Base-by-base conservation (phyloP, 345 rosid genomes). In the Boechera retrofracta region DNA sequence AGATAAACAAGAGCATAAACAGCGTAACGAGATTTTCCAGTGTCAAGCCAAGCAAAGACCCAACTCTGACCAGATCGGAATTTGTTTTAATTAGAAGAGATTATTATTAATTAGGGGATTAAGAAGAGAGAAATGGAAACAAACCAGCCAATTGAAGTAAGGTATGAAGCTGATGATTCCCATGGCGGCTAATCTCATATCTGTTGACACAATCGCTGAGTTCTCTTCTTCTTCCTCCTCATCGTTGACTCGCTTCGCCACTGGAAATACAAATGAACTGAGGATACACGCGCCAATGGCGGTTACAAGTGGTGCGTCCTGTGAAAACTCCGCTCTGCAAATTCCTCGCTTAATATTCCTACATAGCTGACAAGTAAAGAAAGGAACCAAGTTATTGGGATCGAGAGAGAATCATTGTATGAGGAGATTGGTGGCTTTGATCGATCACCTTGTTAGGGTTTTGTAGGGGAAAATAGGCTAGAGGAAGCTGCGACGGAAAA, bases 41-140 rank as follows among this genome's bases (percentile, higher is more conserved):
- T 89, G 77, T 95, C 99, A 79, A 92, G 94, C 96, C 98, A 92
- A 13, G 99, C 99, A 76, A 95, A 95, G 16, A 95, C 87, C 99
- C 99, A 95, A 80, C 98, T 84, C 99, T 95, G 72, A 36, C 13
- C 49, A 32, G 0, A 18, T 16, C 4, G 0, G 24, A 15, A 0
- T 28, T 12, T 12, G 29, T 53, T 41, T 45, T 3, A 15, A 64
- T 12, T 24, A 18, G 0, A 53, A 7, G 12, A 35, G 9, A 24
- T 32, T 1, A 12, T 26, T 2, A 11, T 21, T 16, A 16, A 5
- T 13, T 12, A 5, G 16, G 41, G 3, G 11, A 15, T 33, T 7
- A 26, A 33, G 32, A 1, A 26, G 24, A 28, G 64, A 66, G 32
- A 11, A 68, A 28, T 2, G 53, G 26, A 33, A 38, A 28, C 81